Base-by-base conservation (phyloP, 495 filamentous ascomycete genomes). In the Parachaetomium inaequale region DNA sequence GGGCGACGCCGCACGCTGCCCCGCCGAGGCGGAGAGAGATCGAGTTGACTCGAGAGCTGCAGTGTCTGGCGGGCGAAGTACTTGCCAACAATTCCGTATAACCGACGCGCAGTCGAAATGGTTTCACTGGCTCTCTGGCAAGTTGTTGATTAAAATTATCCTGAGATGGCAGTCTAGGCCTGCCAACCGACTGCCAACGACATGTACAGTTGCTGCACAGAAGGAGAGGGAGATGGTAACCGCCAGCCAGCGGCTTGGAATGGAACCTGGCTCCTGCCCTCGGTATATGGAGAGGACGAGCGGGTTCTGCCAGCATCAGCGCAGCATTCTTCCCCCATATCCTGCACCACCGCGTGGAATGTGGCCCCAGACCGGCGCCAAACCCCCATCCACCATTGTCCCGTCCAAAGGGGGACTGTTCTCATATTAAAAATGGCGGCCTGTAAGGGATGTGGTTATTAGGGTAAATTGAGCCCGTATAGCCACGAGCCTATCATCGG, bases 381-480 rank as follows among this genome's bases (percentile, higher is more conserved):
- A 17, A 40, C 14, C 19, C n/a, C 15, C 36, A 19, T 43, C 38
- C 36, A 23, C 19, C 17, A 21, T 31, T 32, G 38, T 46, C 47
- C 54, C 36, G 55, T 58, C 54, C 58, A 62, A 54, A 66, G 51
- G 49, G 36, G 57, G 43, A 29, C 38, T 11, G 38, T 28, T 46
- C 50, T 11, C 28, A 66, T 64, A 69, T 66, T 66, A 69, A 58
- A 60, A 61, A 60, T 40, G 62, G 31, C 25, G 34, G 47, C 59
- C 32, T 52, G 28, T 8, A 42, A n/a, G 25, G 31, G 7, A 47
- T 34, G 31, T 46, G 63, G 63, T 52, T 64, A 70, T 70, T 68
- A 66, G 68, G 68, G 58, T 70, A 70, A 70, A 70, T 67, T 50
- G 59, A 23, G 25, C 7, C 25, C 26, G 6, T 32, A 11, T 46